A percentile compares a stretch with the other conserved stretches of the same genome.
Conservation (phyloP, 805 yeast species). For the Candida chauliodis region DNA sequence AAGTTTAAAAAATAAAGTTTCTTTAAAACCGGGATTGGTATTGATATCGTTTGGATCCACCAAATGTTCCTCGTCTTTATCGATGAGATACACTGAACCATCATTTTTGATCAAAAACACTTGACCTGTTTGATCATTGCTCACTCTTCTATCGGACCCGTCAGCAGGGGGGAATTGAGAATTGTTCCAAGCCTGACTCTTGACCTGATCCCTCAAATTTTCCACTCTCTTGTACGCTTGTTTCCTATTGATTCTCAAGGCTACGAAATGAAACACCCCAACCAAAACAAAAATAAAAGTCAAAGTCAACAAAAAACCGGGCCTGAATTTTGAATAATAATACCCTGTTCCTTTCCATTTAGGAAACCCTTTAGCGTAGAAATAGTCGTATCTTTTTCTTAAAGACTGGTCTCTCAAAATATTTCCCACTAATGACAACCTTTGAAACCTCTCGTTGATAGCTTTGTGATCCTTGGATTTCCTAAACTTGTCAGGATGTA, state of each 20-base stretch:
- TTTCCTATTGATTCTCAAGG: slow-evolving; percentile 49
- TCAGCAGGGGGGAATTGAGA: slow-evolving; percentile 49
- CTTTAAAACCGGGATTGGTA: slow-evolving; percentile 45
- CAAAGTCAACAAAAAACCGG: slow-evolving; percentile 53
- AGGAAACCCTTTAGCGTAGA: slow-evolving; percentile 82
- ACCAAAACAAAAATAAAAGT: slow-evolving; percentile 48
- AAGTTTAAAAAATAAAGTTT: slow-evolving; percentile 41
- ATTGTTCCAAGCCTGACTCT: slow-evolving; percentile 53
- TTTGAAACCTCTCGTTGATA: slow-evolving; percentile 70
- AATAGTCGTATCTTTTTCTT: slow-evolving; percentile 77
- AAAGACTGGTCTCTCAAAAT: slow-evolving; percentile 57
- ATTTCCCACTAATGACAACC: slow-evolving; percentile 72
- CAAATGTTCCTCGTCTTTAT: slow-evolving; percentile 30
- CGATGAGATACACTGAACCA: slow-evolving; percentile 52
- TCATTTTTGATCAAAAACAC: slow-evolving; percentile 53
- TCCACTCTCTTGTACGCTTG: slow-evolving; percentile 59
- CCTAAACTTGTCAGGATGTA: slow-evolving; percentile 83
- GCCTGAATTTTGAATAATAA: slow-evolving; percentile 65
- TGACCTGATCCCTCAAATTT: slow-evolving; percentile 48
- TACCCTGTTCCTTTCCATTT: slow-evolving; percentile 68
- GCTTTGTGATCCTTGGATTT: slow-evolving; percentile 30
- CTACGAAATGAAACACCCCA: slow-evolving; percentile 55
- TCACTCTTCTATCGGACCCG: slow-evolving; percentile 44
- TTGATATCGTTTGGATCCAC: slow-evolving; percentile 48
- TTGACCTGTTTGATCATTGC: slow-evolving; percentile 42